A percentile compares a stretch with the other conserved stretches of the same genome.
Conservation (phyloP, 2,329 filamentous ascomycete species). For the Paraconiothyrium sp. region DNA sequence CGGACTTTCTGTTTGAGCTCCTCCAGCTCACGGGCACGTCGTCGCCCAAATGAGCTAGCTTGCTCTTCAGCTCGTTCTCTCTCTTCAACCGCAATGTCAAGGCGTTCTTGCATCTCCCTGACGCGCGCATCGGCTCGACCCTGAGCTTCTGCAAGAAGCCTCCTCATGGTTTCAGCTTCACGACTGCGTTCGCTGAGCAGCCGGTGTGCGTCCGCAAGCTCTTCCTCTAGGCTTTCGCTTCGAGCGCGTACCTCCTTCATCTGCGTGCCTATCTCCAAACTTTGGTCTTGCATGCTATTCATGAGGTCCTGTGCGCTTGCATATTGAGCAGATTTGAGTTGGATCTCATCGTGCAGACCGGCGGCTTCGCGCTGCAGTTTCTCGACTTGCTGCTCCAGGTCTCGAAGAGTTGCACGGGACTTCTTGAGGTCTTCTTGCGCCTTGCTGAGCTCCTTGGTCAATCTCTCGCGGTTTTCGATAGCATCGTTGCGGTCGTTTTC, state of each 20-base stretch:
- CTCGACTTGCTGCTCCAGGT: conserved; percentile 77
- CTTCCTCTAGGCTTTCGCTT: conserved; percentile 88
- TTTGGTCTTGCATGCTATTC: conserved; percentile 92
- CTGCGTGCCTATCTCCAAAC: conserved; percentile 85
- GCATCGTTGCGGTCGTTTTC: conserved; percentile 84
- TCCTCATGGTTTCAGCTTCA: conserved; percentile 93
- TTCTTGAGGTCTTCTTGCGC: conserved; percentile 74
- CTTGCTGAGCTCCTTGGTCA: conserved; percentile 73
- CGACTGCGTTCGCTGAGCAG: conserved; percentile 87
- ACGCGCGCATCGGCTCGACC: conserved; percentile 81
- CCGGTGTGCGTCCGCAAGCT: conserved; percentile 86
- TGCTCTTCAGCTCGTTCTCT: conserved; percentile 93
- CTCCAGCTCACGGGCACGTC: conserved; percentile 83
- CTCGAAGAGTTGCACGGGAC: conserved; percentile 67
- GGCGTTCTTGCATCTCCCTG: conserved; percentile 85
- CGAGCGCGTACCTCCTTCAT: conserved; percentile 87
- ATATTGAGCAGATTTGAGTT: conserved; percentile 87
- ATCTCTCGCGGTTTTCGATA: conserved; percentile 76
- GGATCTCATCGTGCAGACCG: conserved; percentile 77
- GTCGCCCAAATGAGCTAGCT: conserved; percentile 77
- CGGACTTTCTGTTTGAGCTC: conserved; percentile 81
- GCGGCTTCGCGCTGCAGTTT: conserved; percentile 74
- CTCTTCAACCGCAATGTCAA: conserved; percentile 93
- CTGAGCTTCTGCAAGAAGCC: conserved; percentile 86
- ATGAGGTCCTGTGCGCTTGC: conserved; percentile 84